phyloP scores from a whole-genome alignment of 148 eudicot species.

The Euryodendron excelsum region DNA sequence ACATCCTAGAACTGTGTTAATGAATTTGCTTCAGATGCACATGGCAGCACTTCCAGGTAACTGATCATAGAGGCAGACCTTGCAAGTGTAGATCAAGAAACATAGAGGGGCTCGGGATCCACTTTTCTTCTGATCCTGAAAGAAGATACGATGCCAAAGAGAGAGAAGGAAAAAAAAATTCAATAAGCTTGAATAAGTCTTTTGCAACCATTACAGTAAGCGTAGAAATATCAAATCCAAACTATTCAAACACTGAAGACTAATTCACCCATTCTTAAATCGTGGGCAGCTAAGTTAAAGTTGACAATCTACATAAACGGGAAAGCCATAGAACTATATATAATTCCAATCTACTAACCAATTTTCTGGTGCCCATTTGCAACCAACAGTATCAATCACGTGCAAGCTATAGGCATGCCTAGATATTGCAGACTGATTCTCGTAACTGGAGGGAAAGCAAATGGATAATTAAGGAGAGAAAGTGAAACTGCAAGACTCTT shows the following conservation, averaged over 20 bases:
- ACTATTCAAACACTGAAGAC: not conserved
- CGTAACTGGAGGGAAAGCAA: slow-evolving; percentile 52
- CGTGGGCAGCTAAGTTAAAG: not conserved
- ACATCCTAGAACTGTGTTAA: not conserved
- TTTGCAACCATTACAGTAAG: not conserved
- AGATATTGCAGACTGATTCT: slow-evolving; percentile 80
- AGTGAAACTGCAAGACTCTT: not conserved
- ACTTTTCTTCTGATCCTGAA: slow-evolving; percentile 81
- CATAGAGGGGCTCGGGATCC: slow-evolving; percentile 66
- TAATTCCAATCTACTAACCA: slow-evolving; percentile 53
- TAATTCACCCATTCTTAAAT: not conserved
- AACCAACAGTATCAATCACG: slow-evolving; percentile 79
- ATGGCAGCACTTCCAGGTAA: slow-evolving; percentile 4
- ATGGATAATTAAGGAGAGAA: not conserved
- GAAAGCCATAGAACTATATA: not conserved
- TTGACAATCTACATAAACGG: not conserved
- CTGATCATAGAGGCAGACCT: not conserved
- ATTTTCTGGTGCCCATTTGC: slow-evolving; percentile 88
- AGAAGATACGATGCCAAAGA: not conserved
- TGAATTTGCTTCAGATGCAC: not conserved
- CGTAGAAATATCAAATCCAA: not conserved
- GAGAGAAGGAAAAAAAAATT: not conserved
- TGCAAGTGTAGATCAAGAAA: slow-evolving; percentile 20
- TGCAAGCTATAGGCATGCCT: slow-evolving; percentile 98
- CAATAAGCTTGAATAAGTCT: not conserved